Evolutionary conservation across 768 basidiomycete species (phyloP), one percentile per base, ranked within the genome.

Genomic region (Lactarius vividus): DNA sequence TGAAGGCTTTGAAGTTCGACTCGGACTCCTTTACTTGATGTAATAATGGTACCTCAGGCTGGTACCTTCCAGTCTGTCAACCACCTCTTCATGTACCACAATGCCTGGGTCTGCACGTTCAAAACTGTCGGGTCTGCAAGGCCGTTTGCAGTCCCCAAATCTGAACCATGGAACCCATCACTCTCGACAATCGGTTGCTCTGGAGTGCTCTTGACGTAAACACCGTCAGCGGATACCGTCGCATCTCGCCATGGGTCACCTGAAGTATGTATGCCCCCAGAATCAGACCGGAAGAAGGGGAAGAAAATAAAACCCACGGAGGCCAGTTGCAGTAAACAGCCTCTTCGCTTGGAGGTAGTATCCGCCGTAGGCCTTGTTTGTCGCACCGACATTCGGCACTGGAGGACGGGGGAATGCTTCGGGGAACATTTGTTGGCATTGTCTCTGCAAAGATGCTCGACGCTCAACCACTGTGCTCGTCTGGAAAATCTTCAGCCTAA

Each of bases 111-210:
- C 37, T 39, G 65, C 40, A 66, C 65, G 7, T 37, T 55, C 31
- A 35, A 20, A 39, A 66, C 54, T 2, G 60, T 66, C 20, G 37
- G 15, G 28, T 53, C 62, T 13, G 39, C 61, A 23, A 20, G 42
- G 26, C 44, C 55, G 35, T 46, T 33, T n/a, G 23, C 35, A 15
- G 64, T 55, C 49, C 70, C 39, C 42, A 73, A 40, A 54, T 73
- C 73, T 9, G 72, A 70, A 63, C 73, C 72, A 60, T 72, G 73
- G 65, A 70, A 73, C 15, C 70, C 71, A 57, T 70, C 66, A 11
- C 71, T 64, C n/a, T 67, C 61, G 33, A 61, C 65, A 62, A 73
- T 70, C 6, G 72, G 73, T 56, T 69, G 69, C 20, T 55, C 49
- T 15, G 56, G 28, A 6, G 72, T 70, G 23, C 70, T 70, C 33